Conservation (phyloP, 2,329 filamentous ascomycete species). For the Scedosporium dehoogii region DNA sequence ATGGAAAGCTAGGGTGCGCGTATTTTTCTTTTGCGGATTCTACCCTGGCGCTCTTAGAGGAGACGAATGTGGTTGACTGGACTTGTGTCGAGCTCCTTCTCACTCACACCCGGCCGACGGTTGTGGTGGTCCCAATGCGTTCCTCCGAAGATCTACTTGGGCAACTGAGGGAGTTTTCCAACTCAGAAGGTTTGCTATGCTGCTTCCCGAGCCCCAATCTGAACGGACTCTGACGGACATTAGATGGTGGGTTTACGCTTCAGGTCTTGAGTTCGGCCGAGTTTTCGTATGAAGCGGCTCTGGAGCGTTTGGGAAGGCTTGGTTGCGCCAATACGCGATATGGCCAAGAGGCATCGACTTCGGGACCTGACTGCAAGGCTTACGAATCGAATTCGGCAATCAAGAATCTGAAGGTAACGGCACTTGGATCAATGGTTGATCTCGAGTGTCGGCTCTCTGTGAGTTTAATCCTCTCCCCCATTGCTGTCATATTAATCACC, state of each 20-base stretch:
- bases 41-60: conserved; percentile 65
- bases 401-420: conserved; percentile 53
- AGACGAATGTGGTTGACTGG: conserved; percentile 58
- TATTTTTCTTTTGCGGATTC: conserved; percentile 68
- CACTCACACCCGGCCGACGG: conserved; percentile 43
- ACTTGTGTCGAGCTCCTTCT: conserved; percentile 56
- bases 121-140: conserved; percentile 40
- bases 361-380: conserved; percentile 24
- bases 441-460: conserved; percentile 65
- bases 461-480: conserved; percentile 13
- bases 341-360: background rate
- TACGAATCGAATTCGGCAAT: conserved; percentile 31
- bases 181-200: background rate
- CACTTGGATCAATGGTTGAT: conserved; percentile 61
- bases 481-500: background rate
- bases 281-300: conserved; percentile 59
- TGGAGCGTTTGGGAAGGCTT: conserved; percentile 2
- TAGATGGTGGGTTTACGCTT: conserved; percentile 28
- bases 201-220: background rate
- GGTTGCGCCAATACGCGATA: background rate
- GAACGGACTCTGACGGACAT: background rate
- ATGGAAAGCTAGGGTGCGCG: conserved; percentile 63
- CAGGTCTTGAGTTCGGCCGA: conserved; percentile 62
- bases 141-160: conserved; percentile 27
- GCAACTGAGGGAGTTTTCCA: conserved; percentile 14